Conservation (phyloP, 2,329 filamentous ascomycete species). For the Macrophomina phaseolina region DNA sequence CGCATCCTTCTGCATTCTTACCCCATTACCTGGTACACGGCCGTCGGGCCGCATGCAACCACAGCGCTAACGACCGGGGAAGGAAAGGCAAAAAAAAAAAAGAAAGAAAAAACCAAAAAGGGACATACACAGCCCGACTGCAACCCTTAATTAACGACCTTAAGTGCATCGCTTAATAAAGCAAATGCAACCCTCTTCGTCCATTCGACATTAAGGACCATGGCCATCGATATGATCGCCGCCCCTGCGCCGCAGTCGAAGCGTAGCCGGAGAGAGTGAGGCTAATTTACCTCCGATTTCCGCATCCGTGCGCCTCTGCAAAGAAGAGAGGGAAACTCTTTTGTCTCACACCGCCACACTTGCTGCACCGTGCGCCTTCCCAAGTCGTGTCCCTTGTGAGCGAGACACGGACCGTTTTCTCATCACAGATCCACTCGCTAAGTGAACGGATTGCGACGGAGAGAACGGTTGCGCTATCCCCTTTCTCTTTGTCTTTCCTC, state of each 20-base stretch:
- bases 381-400: no score
- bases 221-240: not conserved
- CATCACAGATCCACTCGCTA: not conserved
- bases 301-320: not conserved
- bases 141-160: conserved; percentile 4
- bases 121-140: not conserved
- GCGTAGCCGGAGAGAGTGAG: not conserved
- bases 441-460: not conserved
- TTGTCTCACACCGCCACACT: not conserved
- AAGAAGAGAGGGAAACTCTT: no score
- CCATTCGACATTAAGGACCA: not conserved
- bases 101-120: no score
- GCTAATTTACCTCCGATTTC: not conserved
- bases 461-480: not conserved
- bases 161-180: not conserved
- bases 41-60: not conserved
- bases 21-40: not conserved
- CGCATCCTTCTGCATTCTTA: not conserved
- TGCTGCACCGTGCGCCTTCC: not conserved
- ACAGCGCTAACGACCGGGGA: not conserved
- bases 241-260: not conserved
- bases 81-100: no score
- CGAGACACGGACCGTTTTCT: no score
- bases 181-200: conserved; percentile 5
- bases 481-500: not conserved